Conservation (phyloP, 768 basidiomycete species). For the Guyanaporus albipodus region DNA sequence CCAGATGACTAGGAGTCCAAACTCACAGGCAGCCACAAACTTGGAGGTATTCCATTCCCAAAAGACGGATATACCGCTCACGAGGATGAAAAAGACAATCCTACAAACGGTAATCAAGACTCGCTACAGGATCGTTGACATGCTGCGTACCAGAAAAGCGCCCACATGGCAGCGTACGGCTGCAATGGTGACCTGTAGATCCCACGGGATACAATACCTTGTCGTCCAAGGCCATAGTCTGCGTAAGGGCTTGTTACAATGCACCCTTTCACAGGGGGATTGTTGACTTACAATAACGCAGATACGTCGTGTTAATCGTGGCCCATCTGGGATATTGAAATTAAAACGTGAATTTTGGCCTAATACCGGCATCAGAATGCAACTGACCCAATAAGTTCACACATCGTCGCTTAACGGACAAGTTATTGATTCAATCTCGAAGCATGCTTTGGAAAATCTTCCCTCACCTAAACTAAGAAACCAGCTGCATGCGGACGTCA, state of each 20-base stretch:
- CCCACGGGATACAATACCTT: slow-evolving; percentile 53
- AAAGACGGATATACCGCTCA: slow-evolving; percentile 58
- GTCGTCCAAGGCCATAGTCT: slow-evolving; percentile 16
- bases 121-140: slow-evolving; percentile 11
- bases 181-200: slow-evolving; percentile 64
- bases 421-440: neutral
- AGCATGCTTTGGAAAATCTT: neutral
- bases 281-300: slow-evolving; percentile 56
- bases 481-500: slow-evolving; percentile 43
- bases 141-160: slow-evolving; percentile 55
- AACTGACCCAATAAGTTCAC: slow-evolving; percentile 50
- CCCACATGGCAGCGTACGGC: slow-evolving; percentile 70
- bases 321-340: slow-evolving; percentile 50
- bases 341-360: slow-evolving; percentile 43
- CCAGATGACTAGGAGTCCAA: neutral
- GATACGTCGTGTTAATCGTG: slow-evolving; percentile 65
- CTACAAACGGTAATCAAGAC: neutral
- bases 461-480: slow-evolving; percentile 58
- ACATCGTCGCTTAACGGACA: slow-evolving; percentile 42
- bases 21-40: slow-evolving; percentile 45
- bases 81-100: slow-evolving; percentile 49
- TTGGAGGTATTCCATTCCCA: slow-evolving; percentile 53
- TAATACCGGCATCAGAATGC: slow-evolving; percentile 30
- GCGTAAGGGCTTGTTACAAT: neutral
- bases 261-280: slow-evolving; percentile 31